These are phyloP conservation scores for Aegilops longissima DNA, from an alignment of 176 grass and related monocot species.

Conservation along the genomic window DNA sequence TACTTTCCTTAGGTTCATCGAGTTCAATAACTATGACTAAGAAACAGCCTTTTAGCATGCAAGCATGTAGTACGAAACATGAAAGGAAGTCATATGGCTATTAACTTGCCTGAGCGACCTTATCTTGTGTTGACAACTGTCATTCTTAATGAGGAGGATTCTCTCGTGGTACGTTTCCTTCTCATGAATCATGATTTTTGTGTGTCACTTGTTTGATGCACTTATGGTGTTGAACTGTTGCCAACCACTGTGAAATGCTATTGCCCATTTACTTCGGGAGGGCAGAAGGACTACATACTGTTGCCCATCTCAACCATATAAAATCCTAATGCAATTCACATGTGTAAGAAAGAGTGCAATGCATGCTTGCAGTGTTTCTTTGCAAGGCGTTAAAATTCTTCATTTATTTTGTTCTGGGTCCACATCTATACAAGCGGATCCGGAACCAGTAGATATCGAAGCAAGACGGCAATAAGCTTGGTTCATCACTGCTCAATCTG, in stretches of 20 bases:
- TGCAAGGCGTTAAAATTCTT: neutral
- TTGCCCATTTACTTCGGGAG: neutral
- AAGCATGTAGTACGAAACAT: neutral
- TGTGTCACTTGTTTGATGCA: neutral
- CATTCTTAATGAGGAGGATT: neutral
- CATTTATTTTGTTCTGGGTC: neutral
- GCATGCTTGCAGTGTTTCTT: neutral
- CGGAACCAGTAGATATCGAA: neutral
- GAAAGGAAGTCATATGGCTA: neutral
- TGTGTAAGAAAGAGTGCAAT: neutral
- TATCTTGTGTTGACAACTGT: neutral
- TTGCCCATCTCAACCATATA: neutral
- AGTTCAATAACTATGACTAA: neutral
- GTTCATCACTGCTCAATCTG: neutral
- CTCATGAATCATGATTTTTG: neutral
- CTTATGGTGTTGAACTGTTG: neutral
- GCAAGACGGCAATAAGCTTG: constrained; percentile 1
- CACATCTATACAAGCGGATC: neutral
- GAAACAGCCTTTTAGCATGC: neutral
- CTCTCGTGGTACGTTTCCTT: neutral
- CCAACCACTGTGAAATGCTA: neutral
- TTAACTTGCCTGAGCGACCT: neutral
- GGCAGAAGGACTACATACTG: neutral
- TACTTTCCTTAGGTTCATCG: neutral
- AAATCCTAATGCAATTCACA: neutral